phyloP scores from a whole-genome alignment of 106 monocot genomes.

The Iris macrosiphon region DNA sequence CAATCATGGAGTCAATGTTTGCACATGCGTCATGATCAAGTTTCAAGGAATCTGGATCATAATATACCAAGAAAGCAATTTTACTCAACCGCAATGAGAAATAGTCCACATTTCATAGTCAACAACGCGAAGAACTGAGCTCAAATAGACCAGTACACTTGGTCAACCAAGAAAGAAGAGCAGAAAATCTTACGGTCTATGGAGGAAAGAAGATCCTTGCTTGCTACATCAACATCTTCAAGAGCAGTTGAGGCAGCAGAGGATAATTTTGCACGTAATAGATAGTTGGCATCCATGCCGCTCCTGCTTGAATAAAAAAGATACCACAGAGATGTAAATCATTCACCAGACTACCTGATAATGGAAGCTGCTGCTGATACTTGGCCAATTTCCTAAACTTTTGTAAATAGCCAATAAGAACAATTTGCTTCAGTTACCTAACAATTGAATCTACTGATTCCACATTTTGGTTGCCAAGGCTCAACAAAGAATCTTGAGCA shows the following conservation, averaged over 20 bases:
- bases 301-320: conserved; percentile 24
- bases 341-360: too few species aligned
- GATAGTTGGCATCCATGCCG: conserved; percentile 64
- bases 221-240: conserved; percentile 51
- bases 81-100: too few species aligned
- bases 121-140: too few species aligned
- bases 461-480: conserved; percentile 54
- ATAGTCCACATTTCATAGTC: too few species aligned
- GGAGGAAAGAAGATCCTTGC: conserved; percentile 52
- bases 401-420: too few species aligned
- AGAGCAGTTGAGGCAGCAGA: conserved; percentile 48
- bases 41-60: conserved; percentile 62
- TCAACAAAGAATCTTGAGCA: conserved; percentile 71
- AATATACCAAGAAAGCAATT: not conserved
- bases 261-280: conserved; percentile 52
- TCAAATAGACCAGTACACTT: too few species aligned
- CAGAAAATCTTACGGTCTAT: conserved; percentile 53
- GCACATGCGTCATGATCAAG: conserved; percentile 72
- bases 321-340: too few species aligned
- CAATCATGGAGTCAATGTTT: conserved; percentile 46
- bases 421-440: too few species aligned
- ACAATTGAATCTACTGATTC: conserved; percentile 69
- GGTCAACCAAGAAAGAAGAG: too few species aligned
- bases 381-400: too few species aligned
- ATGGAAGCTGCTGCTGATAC: too few species aligned